phyloP scores from a whole-genome alignment of 2,329 filamentous ascomycete genomes.

The Venturia oleaginea region DNA sequence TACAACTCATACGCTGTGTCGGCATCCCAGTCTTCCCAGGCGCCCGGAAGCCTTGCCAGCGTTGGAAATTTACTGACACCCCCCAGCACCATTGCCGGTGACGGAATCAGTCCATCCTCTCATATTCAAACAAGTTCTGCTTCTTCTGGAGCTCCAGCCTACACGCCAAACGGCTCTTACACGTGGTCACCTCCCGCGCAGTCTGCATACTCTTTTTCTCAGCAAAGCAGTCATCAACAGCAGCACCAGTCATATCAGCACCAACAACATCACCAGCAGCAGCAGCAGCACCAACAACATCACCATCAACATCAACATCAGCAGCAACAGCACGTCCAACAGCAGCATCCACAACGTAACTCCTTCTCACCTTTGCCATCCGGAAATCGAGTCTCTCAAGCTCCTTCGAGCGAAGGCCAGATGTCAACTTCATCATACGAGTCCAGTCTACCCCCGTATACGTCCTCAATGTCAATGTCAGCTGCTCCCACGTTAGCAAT shows the following conservation, averaged over 20 bases:
- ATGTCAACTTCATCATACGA: conserved; percentile 61
- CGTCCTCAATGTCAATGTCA: conserved; percentile 48
- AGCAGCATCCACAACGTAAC: not conserved
- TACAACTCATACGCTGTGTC: conserved; percentile 41
- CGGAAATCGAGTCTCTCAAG: conserved; percentile 2
- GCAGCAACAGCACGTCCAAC: conserved; percentile 8
- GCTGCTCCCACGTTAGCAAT: conserved; percentile 41
- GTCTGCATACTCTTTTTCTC: conserved; percentile 47
- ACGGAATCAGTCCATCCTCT: conserved; percentile 54
- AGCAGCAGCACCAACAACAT: too few relatives aligned
- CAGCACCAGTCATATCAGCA: not conserved
- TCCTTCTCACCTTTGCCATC: conserved; percentile 8
- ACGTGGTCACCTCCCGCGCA: conserved; percentile 45
- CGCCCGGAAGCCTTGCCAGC: conserved; percentile 39
- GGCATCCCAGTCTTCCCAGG: conserved; percentile 37
- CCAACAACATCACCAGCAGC: conserved; percentile 9
- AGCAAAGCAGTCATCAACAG: conserved; percentile 16
- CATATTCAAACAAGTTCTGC: conserved; percentile 52
- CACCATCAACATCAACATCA: conserved; percentile 10
- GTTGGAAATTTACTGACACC: conserved; percentile 56
- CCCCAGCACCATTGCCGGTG: conserved; percentile 49
- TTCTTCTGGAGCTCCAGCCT: conserved; percentile 50
- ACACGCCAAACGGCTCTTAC: conserved; percentile 52
- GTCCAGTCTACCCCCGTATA: conserved; percentile 55
- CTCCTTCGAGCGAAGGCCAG: not conserved